phyloP scores from a whole-genome alignment of 1,284 basidiomycete species.

The Amylostereum areolatum region DNA sequence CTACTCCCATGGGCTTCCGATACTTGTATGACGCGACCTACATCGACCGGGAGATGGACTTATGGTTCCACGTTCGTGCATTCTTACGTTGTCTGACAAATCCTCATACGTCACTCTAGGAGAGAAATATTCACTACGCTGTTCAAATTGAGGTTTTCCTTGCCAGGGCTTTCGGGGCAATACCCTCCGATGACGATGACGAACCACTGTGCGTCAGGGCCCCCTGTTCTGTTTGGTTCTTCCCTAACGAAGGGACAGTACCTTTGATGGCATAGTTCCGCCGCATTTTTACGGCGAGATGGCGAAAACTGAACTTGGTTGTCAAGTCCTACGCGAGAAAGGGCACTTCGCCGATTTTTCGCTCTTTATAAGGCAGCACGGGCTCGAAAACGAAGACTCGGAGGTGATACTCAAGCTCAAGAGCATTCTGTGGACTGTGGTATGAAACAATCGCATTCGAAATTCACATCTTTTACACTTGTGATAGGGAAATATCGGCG shows the following conservation, averaged over 20 bases:
- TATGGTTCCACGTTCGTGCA: conserved; percentile 82
- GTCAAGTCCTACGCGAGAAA: conserved; percentile 83
- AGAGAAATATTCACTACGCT: conserved; percentile 83
- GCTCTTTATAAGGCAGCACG: conserved; percentile 85
- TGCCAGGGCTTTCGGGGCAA: conserved; percentile 65
- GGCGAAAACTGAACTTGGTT: conserved; percentile 92
- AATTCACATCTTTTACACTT: no score
- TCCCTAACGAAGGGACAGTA: conserved; percentile 27
- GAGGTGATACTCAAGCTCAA: conserved; percentile 87
- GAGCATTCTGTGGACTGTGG: conserved; percentile 95
- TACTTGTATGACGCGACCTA: conserved; percentile 91
- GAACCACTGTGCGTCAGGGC: conserved; percentile 45
- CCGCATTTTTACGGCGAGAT: conserved; percentile 98
- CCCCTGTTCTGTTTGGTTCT: no score
- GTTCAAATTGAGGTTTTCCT: conserved; percentile 86
- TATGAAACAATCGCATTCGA: conserved; percentile 34
- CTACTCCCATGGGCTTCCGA: conserved; percentile 87
- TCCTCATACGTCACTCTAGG: conserved; percentile 37
- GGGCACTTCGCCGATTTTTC: conserved; percentile 92
- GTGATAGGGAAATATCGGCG: conserved; percentile 85
- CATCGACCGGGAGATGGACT: conserved; percentile 91
- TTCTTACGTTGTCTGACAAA: background rate
- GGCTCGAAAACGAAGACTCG: conserved; percentile 76
- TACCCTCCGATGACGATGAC: conserved; percentile 56
- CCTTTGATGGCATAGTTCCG: conserved; percentile 86